Evolutionary conservation across 2,329 filamentous ascomycete species (phyloP).

Genomic region (Pochonia chlamydosporia): DNA sequence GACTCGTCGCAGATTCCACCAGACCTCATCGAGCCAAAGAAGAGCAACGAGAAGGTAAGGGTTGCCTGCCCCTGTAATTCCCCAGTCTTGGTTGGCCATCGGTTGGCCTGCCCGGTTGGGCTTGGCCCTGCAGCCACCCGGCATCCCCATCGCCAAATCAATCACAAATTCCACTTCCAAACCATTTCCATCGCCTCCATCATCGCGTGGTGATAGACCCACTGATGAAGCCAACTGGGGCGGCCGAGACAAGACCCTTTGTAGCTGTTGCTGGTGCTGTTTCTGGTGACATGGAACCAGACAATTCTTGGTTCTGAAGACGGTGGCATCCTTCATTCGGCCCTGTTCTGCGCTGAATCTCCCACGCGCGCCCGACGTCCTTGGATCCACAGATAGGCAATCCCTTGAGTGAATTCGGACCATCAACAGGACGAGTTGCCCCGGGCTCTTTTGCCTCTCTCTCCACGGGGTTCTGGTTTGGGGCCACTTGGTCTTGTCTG

Average conservation of each 20-base stretch:
- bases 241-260: background rate
- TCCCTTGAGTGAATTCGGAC: background rate
- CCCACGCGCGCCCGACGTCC: too few relatives aligned
- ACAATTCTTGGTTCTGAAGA: too few relatives aligned
- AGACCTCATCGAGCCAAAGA: too few relatives aligned
- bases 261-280: too few relatives aligned
- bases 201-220: background rate
- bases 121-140: conserved; percentile 1
- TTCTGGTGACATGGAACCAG: too few relatives aligned
- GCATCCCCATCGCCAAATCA: background rate
- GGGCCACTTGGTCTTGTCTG: background rate
- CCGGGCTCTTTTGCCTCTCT: background rate
- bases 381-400: background rate
- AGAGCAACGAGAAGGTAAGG: too few relatives aligned
- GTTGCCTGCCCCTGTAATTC: too few relatives aligned
- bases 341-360: background rate
- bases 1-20: too few relatives aligned
- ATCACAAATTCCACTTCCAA: background rate
- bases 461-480: background rate
- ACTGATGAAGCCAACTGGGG: background rate
- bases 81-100: background rate
- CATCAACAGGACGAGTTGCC: background rate
- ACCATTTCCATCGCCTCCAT: background rate
- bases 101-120: background rate
- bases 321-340: background rate